Percentiles rank a stretch among this genome's conserved stretches.
phyloP scores from a whole-genome alignment of 2,329 filamentous ascomycete species.

The Epichloe sp. region DNA sequence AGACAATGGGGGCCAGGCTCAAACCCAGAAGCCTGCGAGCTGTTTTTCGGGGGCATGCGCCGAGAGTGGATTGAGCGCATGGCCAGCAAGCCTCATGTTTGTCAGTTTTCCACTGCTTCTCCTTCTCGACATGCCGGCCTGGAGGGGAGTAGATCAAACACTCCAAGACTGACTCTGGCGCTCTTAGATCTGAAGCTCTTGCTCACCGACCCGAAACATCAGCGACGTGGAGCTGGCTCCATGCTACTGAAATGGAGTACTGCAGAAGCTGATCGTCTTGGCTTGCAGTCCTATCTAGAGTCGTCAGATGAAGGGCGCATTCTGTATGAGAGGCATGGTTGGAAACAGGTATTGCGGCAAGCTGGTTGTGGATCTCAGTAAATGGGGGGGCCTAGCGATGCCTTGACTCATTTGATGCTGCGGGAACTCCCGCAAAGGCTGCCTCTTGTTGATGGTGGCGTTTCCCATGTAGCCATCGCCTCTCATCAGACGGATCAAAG shows the following conservation, averaged over 20 bases:
- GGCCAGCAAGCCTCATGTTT: conserved; percentile 20
- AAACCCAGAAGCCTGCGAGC: conserved; percentile 21
- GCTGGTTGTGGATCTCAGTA: conserved; percentile 2
- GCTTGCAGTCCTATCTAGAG: conserved; percentile 24
- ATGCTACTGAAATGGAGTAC: conserved; percentile 22
- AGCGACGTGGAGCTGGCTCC: conserved; percentile 21
- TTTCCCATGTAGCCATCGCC: neutral
- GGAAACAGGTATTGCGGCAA: conserved; percentile 15
- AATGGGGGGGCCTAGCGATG: neutral
- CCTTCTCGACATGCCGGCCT: no score
- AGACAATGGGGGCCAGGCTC: conserved; percentile 15
- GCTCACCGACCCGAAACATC: conserved; percentile 24
- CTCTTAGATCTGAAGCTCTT: conserved; percentile 23
- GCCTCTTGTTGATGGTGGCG: neutral
- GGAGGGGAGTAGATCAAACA: no score
- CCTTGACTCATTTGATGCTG: conserved; percentile 13
- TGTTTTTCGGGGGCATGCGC: conserved; percentile 19
- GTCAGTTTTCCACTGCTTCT: conserved; percentile 15
- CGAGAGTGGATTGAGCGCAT: conserved; percentile 17
- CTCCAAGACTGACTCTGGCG: no score
- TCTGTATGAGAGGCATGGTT: conserved; percentile 22
- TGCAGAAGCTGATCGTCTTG: conserved; percentile 23
- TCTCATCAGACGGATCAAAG: neutral
- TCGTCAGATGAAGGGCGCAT: conserved; percentile 18
- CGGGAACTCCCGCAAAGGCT: conserved; percentile 4